Evolutionary conservation across 108 stramenopile species (phyloP), one percentile per base, ranked within the genome.

Genomic region (Cylindrotheca fusiformis): DNA sequence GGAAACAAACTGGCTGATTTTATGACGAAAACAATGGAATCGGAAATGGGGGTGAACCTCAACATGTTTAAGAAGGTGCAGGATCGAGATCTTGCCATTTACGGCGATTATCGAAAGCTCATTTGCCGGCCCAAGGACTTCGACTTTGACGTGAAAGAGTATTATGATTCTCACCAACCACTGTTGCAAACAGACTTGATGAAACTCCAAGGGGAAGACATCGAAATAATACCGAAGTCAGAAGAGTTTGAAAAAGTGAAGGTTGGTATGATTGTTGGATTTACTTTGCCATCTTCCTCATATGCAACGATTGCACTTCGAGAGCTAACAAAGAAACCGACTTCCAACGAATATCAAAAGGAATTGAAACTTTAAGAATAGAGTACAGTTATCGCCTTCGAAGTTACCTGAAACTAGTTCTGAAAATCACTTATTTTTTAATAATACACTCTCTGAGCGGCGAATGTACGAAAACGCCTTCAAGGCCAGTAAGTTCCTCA

Each of bases 231-330:
- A 0, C 55, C 69, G 14, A 12, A 29, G 2, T 32, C 57, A 10
- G 46, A 33, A 23, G 75, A 67, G 41, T 59, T 63, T 21, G 41
- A 46, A 26, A 32, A 22, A 17, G 55, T 50, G 32, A 41, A 88
- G 21, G 55, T 94, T 73, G 91, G 81, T 1, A 80, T 96, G 87
- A 48, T 78, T 23, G 80, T 94, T 48, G 84, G 87, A n/a, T 94
- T 96, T 57, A 84, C 86, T 8, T 70, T 96, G 12, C 90, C 90
- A 27, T 83, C 90, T n/a, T 89, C 91, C 6, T 59, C 87, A 8
- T 96, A 96, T 74, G 95, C 95, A 2, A 96, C 95, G 18, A 90
- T 94, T 64, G 85, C 87, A 0, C 60, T 96, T 17, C 58, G 95
- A 55, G 95, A 96, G 58, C 58, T 96, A 14, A 94, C 81, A 64